Percentiles rank a stretch among this genome's conserved stretches.
Conservation (phyloP, 352 stramenopile species). For the Aphanomyces cochlioides region DNA sequence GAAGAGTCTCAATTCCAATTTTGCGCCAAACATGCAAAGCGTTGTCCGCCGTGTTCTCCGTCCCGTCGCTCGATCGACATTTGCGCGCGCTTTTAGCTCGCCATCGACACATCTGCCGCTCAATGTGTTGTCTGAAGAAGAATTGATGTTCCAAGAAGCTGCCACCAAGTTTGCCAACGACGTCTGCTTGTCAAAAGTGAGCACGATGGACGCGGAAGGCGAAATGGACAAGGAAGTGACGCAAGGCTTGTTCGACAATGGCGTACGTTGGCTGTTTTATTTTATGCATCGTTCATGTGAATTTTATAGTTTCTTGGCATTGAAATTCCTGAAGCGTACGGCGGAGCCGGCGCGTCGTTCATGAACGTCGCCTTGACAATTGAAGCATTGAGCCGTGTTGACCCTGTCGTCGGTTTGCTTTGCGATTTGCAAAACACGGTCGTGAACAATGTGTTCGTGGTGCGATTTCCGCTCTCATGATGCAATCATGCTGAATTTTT, state of each 20-base stretch:
- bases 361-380: constrained; percentile 94
- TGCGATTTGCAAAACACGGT: constrained; percentile 95
- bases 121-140: constrained; percentile 59
- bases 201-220: constrained; percentile 89
- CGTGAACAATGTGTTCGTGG: constrained; percentile 94
- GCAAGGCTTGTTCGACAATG: constrained; percentile 89
- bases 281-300: not conserved
- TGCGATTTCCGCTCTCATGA: constrained; percentile 31
- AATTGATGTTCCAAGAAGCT: constrained; percentile 67
- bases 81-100: too few relatives aligned
- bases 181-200: constrained; percentile 82
- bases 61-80: not conserved
- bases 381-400: constrained; percentile 95
- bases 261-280: constrained; percentile 43
- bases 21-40: constrained; percentile 2
- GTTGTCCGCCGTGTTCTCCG: constrained; percentile 11
- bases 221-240: constrained; percentile 90
- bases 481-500: not conserved
- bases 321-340: constrained; percentile 92
- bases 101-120: constrained; percentile 36
- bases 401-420: constrained; percentile 92
- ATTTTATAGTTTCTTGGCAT: constrained; percentile 87
- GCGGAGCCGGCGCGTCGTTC: constrained; percentile 92
- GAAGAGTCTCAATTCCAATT: constrained; percentile 20
- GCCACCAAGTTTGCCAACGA: constrained; percentile 84